phyloP scores from a whole-genome alignment of 1,284 basidiomycete genomes.

The Fomitopsis betulina region DNA sequence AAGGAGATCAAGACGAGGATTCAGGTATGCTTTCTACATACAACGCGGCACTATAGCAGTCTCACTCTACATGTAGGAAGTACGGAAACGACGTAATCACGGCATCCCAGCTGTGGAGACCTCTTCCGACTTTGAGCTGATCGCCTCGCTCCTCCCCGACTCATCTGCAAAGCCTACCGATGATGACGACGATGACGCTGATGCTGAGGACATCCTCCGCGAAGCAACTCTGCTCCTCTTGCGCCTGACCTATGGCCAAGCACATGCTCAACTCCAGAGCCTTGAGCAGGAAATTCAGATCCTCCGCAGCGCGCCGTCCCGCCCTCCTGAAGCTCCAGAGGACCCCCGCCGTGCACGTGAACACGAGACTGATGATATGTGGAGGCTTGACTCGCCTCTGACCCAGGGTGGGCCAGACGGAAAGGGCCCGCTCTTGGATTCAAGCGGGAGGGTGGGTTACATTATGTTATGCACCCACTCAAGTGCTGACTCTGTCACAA shows the following conservation, averaged over 20 bases:
- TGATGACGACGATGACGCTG: slow-evolving; percentile 55
- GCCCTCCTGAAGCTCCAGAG: slow-evolving; percentile 25
- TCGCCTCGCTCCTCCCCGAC: slow-evolving; percentile 53
- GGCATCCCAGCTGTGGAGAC: slow-evolving; percentile 26
- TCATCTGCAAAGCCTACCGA: slow-evolving; percentile 25
- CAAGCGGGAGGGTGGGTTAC: slow-evolving; percentile 61
- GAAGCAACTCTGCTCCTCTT: slow-evolving; percentile 68
- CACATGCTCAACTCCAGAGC: slow-evolving; percentile 64
- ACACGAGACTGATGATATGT: slow-evolving; percentile 51
- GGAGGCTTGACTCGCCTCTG: slow-evolving; percentile 69
- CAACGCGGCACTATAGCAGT: neutral
- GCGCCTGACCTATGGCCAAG: slow-evolving; percentile 68
- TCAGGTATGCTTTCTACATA: slow-evolving; percentile 43
- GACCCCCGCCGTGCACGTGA: slow-evolving; percentile 35
- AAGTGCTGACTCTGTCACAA: slow-evolving; percentile 22
- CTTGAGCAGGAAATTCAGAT: slow-evolving; percentile 75
- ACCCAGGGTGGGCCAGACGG: slow-evolving; percentile 35
- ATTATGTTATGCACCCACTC: neutral
- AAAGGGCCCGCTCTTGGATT: slow-evolving; percentile 68
- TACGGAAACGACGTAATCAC: slow-evolving; percentile 50
- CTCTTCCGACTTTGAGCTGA: slow-evolving; percentile 51
- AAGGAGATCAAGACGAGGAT: slow-evolving; percentile 72
- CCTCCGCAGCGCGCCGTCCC: slow-evolving; percentile 50
- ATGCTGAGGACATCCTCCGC: slow-evolving; percentile 62
- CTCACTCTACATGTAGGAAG: slow-evolving; percentile 32